Conservation (phyloP, 2,329 filamentous ascomycete species). For the Exutisphaerella laricina region DNA sequence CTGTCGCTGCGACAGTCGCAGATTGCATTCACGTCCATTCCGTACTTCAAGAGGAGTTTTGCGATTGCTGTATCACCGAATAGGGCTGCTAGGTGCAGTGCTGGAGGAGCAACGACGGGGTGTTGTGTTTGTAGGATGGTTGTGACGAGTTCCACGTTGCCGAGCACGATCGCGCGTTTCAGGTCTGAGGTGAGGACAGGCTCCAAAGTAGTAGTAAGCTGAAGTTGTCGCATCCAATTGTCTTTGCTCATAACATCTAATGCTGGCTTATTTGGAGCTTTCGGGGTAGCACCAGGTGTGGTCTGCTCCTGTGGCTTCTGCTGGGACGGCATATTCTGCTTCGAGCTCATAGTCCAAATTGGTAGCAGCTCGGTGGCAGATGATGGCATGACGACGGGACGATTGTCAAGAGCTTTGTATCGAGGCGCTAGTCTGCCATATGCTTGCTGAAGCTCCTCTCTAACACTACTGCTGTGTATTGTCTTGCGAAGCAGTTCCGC, state of each 20-base stretch:
- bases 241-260: conserved; percentile 6
- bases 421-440: conserved; percentile 2
- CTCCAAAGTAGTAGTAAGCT: not conserved
- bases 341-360: conserved; percentile 9
- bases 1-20: conserved; percentile 4
- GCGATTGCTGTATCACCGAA: conserved; percentile 7
- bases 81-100: conserved; percentile 10
- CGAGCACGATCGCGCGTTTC: conserved; percentile 6
- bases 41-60: conserved; percentile 2
- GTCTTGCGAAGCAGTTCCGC: not conserved
- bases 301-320: too few relatives aligned
- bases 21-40: not conserved
- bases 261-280: not conserved
- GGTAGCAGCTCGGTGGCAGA: conserved; percentile 7
- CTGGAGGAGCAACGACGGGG: not conserved
- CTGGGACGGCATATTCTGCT: not conserved
- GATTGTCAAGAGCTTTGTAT: not conserved
- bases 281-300: not conserved
- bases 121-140: conserved; percentile 3
- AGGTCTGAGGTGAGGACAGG: conserved; percentile 3
- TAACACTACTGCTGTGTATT: not conserved
- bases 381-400: not conserved
- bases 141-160: conserved; percentile 2
- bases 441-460: not conserved
- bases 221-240: conserved; percentile 2